Evolutionary conservation across 306 rosid species (phyloP).

Genomic region (Calophaca sinica): DNA sequence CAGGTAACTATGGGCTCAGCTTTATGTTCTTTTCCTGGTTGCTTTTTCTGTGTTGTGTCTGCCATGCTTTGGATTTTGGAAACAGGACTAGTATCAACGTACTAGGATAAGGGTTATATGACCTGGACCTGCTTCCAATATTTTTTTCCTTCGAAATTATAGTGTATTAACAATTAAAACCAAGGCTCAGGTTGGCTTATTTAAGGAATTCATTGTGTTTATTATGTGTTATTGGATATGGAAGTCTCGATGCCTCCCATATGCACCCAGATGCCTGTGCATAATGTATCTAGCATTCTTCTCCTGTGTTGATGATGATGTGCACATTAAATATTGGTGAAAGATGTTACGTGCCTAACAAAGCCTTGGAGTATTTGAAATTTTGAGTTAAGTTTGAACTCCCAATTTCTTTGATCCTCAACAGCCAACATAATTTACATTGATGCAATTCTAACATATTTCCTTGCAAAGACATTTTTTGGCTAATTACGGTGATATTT

Average conservation of each 20-base stretch:
- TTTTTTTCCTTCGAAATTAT: neutral
- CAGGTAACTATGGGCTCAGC: neutral
- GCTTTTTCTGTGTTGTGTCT: conserved; percentile 15
- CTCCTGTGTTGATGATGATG: conserved; percentile 11
- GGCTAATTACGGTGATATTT: neutral
- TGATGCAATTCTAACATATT: conserved; percentile 15
- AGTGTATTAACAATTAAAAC: conserved; percentile 3
- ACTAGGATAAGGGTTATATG: neutral
- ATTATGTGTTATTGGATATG: conserved; percentile 22
- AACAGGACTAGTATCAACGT: neutral
- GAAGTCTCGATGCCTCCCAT: neutral
- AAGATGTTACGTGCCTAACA: conserved; percentile 6
- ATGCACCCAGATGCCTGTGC: neutral
- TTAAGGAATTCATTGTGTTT: neutral
- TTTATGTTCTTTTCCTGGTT: neutral
- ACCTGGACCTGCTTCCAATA: too few species aligned
- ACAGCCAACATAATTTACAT: conserved; percentile 16
- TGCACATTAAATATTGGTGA: conserved; percentile 24
- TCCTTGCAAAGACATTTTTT: neutral
- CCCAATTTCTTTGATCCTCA: conserved; percentile 11
- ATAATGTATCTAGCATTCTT: neutral
- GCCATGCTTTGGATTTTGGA: conserved; percentile 27
- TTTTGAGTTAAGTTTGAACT: conserved; percentile 14
- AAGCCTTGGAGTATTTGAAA: conserved; percentile 5
- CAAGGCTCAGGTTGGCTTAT: neutral